Conservation (phyloP, 169 alveolate genomes). For the Plasmodium coatneyi region DNA sequence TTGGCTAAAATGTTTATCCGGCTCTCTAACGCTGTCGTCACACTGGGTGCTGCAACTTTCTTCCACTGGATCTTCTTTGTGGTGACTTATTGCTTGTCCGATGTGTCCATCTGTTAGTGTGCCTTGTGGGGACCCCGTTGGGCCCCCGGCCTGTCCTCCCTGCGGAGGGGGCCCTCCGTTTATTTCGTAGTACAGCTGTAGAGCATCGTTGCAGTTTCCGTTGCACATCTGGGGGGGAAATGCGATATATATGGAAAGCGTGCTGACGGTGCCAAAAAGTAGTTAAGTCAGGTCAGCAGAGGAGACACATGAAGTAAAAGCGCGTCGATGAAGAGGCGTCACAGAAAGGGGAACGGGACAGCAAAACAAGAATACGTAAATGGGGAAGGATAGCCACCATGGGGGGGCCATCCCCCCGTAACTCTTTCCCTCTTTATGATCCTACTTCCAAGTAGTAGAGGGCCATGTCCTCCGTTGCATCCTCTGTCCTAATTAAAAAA, state of each 20-base stretch:
- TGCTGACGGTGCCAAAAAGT: too few relatives aligned
- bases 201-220: slow-evolving; percentile 30
- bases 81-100: not conserved
- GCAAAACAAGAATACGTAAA: not conserved
- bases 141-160: not conserved
- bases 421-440: not conserved
- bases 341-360: not conserved
- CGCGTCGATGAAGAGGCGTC: not conserved
- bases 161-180: not conserved
- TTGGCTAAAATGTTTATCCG: slow-evolving; percentile 68
- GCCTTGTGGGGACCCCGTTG: not conserved
- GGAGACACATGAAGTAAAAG: too few relatives aligned
- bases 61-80: not conserved
- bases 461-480: slow-evolving; percentile 64
- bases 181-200: slow-evolving; percentile 45
- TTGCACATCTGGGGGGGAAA: slow-evolving; percentile 52
- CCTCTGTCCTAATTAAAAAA: slow-evolving; percentile 55
- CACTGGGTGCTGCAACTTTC: not conserved
- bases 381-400: not conserved
- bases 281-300: not conserved
- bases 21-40: slow-evolving; percentile 32
- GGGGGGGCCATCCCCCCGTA: not conserved
- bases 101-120: not conserved
- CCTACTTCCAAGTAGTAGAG: slow-evolving; percentile 46
- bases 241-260: not conserved